Evolutionary conservation across 345 rosid species (phyloP), one percentile per base, ranked within the genome.

Genomic region (Syzygium aqueum): DNA sequence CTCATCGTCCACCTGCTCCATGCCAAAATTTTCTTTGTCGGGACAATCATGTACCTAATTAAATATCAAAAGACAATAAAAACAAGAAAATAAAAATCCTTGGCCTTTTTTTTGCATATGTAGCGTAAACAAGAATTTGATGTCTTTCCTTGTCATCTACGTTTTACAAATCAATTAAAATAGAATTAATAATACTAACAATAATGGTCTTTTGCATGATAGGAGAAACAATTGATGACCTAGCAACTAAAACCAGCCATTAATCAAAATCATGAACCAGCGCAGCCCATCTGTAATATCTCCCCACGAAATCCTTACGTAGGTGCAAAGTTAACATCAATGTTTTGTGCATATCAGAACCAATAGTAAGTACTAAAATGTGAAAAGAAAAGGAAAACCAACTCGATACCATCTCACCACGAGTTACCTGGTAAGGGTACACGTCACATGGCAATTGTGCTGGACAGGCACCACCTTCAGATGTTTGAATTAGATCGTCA

Each of bases 41-140:
- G 90, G 90, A 86, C 88, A 92, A 89, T 95, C 93, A 51, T 78
- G 89, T 65, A 89, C 91, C 99, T 95, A 91, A 89, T 86, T 73
- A 78, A 88, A 84, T 53, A 50, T 53, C 85, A 86, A 23, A 37
- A 84, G 46, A 57, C 85, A 28, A 49, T 80, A 30, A 84, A 28
- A 46, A 85, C 11, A 5, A 78, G 28, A 40, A 33, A 40, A 80
- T 82, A 23, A 86, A 82, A 82, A 12, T 40, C 30, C 43, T 30
- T 2, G 12, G 27, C 27, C 61, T 52, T 54, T 52, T 52, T 51
- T 19, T 53, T 50, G 40, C 59, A 53, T 46, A 6, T 5, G 1
- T 53, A 54, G 46, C 17, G 23, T 28, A 84, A 52, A 52, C 54
- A 51, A 84, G 85, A 73, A 33, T 19, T 73, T 73, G 40, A 73